Conservation (phyloP, 148 eudicot species). For the Rhododendron ferrugineum region DNA sequence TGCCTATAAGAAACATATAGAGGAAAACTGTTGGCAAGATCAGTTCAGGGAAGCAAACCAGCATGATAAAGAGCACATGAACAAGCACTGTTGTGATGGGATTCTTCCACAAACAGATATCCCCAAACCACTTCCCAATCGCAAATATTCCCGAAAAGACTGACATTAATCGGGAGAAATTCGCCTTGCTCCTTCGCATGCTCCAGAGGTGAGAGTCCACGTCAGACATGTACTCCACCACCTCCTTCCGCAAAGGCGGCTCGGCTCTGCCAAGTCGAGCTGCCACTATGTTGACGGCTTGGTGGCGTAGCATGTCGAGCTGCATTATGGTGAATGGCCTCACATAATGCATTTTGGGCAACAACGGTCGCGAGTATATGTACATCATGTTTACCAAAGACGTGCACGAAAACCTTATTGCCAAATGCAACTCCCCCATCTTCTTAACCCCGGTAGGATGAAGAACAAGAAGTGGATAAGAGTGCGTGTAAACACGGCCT, state of each 20-base stretch:
- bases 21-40: conserved; percentile 81
- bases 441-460: conserved; percentile 89
- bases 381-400: conserved; percentile 86
- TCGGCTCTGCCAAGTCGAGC: conserved; percentile 84
- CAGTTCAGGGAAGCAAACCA: conserved; percentile 85
- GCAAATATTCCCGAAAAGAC: conserved; percentile 79
- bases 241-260: conserved; percentile 83
- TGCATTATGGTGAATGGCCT: conserved; percentile 82
- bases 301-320: conserved; percentile 90
- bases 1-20: conserved; percentile 89
- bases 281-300: conserved; percentile 84
- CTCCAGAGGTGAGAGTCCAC: conserved; percentile 96
- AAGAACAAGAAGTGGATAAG: conserved; percentile 78
- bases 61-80: conserved; percentile 75
- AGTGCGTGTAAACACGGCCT: conserved; percentile 83
- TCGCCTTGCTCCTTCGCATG: conserved; percentile 93
- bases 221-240: conserved; percentile 94
- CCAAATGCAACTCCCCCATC: conserved; percentile 93
- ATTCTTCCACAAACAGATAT: conserved; percentile 84
- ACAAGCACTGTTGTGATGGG: conserved; percentile 88
- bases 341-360: conserved; percentile 93
- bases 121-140: conserved; percentile 75
- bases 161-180: conserved; percentile 80
- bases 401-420: conserved; percentile 79
- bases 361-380: conserved; percentile 64